Percentiles rank a stretch among this genome's conserved stretches.
These are phyloP conservation scores for Dothistroma pini DNA, from an alignment of 2,329 filamentous ascomycete species.

Conservation along the genomic window DNA sequence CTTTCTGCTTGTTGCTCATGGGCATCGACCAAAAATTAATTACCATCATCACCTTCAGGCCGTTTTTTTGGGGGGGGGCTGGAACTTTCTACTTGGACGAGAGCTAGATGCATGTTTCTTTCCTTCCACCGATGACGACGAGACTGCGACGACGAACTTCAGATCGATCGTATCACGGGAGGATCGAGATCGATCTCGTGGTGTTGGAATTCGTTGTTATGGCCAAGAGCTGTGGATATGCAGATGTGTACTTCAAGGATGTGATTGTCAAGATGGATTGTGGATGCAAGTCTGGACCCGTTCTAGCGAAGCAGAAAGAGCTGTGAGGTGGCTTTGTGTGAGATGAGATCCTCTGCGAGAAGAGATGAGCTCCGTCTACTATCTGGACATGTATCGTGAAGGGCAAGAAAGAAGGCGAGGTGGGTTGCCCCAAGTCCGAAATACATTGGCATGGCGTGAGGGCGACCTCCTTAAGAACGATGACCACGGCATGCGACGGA, in stretches of 20 bases:
- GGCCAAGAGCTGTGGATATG: neutral
- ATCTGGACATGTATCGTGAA: neutral
- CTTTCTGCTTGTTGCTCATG: neutral
- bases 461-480: too few relatives aligned
- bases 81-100: neutral
- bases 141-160: neutral
- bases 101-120: neutral
- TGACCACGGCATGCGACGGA: too few relatives aligned
- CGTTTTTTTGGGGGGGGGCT: neutral
- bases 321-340: too few relatives aligned
- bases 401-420: too few relatives aligned
- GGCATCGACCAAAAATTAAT: neutral
- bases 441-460: too few relatives aligned
- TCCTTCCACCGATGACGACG: neutral
- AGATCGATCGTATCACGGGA: neutral
- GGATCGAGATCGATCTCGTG: neutral
- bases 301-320: too few relatives aligned
- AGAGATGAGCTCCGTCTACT: too few relatives aligned
- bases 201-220: neutral
- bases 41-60: neutral
- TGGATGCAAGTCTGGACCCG: too few relatives aligned
- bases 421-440: too few relatives aligned
- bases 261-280: neutral
- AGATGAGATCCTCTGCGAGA: too few relatives aligned
- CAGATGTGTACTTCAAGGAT: neutral